Base-by-base conservation (phyloP, 768 basidiomycete species). In the Hygrocybe punicea region DNA sequence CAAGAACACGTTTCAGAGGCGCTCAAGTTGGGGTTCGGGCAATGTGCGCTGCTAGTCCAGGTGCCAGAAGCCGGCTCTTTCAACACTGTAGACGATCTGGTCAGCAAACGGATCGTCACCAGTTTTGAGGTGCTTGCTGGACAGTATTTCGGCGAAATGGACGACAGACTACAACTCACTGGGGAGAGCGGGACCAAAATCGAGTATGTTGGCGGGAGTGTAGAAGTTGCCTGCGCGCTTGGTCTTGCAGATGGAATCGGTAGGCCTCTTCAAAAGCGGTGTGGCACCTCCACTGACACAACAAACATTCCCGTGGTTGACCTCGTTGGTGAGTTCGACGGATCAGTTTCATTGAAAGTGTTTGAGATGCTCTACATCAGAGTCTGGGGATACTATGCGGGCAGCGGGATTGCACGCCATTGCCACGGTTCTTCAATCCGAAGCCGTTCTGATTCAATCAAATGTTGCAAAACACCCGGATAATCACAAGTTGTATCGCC, bases 331-430 rank as follows among this genome's bases (percentile, higher is more conserved):
- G 60, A 65, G 86, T 78, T n/a, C 44, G 25, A 33, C 16, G 13
- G 21, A n/a, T 29, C 11, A 7, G 6, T 13, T 29, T 23, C 39
- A 16, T 17, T 16, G 19, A 44, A 16, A 40, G 9, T 17, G 17
- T 16, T 56, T 49, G 11, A 19, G 10, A 8, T 13, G 14, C 35
- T 29, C 36, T 50, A 3, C 37, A 37, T 24, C 68, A 95, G 96
- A 98, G 75, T 99, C 96, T 16, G 97, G 97, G 42, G 97, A 99
- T 66, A 99, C 97, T 7, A 99, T 99, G 97, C 91, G 96, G 34
- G 97, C 96, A 23, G 96, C 96, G 0, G 97, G 97, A 36, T 79
- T 98, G 55, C 91, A 91, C 69, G 85, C 96, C 39, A 98, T 99
- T 65, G 89, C 86, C 13, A 98, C 94, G 9, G 69, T 99, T 10